Evolutionary conservation across 345 rosid species (phyloP).

Genomic region (Citrus reticulata): DNA sequence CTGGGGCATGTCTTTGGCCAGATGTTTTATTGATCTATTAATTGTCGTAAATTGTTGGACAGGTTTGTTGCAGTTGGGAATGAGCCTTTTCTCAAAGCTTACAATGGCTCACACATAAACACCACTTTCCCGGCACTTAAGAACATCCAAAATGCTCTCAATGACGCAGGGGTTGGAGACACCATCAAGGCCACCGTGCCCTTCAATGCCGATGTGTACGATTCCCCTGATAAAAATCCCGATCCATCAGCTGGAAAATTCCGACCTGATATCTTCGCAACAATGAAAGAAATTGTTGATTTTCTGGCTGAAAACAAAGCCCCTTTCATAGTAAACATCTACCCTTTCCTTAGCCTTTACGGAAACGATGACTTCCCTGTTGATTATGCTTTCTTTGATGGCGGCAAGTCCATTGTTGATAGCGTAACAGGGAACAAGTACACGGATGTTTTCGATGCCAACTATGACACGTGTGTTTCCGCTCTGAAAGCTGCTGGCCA

Average conservation of each 20-base stretch:
- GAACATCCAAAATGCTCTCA: slow-evolving; percentile 85
- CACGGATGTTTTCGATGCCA: slow-evolving; percentile 81
- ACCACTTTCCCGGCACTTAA: slow-evolving; percentile 79
- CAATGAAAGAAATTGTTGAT: slow-evolving; percentile 61
- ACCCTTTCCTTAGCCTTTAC: slow-evolving; percentile 91
- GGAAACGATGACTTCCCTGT: slow-evolving; percentile 73
- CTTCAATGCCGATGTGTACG: slow-evolving; percentile 77
- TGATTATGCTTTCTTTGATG: slow-evolving; percentile 88
- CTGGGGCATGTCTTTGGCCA: neutral
- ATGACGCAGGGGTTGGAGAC: slow-evolving; percentile 67
- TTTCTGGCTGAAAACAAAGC: slow-evolving; percentile 65
- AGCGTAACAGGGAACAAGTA: slow-evolving; percentile 57
- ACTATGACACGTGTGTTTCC: slow-evolving; percentile 78
- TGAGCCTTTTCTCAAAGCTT: slow-evolving; percentile 77
- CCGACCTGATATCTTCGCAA: slow-evolving; percentile 48
- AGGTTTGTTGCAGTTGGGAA: slow-evolving; percentile 91
- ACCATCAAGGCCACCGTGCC: slow-evolving; percentile 85
- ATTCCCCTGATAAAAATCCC: slow-evolving; percentile 48
- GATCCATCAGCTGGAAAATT: slow-evolving; percentile 80
- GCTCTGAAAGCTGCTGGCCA: slow-evolving; percentile 55
- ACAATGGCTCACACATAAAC: slow-evolving; percentile 64
- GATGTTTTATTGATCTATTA: neutral
- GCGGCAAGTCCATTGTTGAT: slow-evolving; percentile 52
- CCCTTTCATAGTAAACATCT: slow-evolving; percentile 85
- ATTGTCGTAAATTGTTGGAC: neutral